A percentile compares a stretch with the other conserved stretches of the same genome.
phyloP scores from a whole-genome alignment of 306 rosid genomes.

The Cucumis cinereus region DNA sequence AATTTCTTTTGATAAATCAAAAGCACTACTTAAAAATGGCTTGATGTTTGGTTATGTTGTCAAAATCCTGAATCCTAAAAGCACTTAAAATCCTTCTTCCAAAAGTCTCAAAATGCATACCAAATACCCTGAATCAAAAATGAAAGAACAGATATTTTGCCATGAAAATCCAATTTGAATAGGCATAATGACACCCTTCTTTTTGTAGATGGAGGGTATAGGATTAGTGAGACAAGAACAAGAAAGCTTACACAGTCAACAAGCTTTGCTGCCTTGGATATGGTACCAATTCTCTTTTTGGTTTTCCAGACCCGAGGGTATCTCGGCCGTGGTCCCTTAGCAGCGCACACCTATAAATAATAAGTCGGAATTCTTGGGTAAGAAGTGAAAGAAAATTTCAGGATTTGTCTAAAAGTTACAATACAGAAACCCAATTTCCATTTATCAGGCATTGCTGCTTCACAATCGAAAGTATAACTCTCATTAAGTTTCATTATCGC shows the following conservation, averaged over 20 bases:
- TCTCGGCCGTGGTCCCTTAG: constrained; percentile 89
- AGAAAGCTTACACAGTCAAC: constrained; percentile 51
- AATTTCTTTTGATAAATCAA: neutral
- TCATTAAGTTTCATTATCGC: neutral
- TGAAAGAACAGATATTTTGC: neutral
- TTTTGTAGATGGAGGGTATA: neutral
- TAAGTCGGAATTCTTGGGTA: neutral
- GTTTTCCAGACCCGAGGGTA: constrained; percentile 93
- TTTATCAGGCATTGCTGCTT: neutral
- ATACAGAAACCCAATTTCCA: neutral
- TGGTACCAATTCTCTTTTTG: constrained; percentile 59
- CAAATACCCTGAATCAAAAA: neutral
- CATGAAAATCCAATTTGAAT: neutral
- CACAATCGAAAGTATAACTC: too few species aligned
- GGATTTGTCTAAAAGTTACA: neutral
- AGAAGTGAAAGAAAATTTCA: neutral
- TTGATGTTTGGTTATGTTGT: neutral
- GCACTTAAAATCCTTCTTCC: neutral
- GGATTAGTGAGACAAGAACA: neutral
- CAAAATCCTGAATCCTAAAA: neutral
- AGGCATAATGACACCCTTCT: neutral
- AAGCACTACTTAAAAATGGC: neutral
- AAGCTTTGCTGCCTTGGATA: constrained; percentile 76
- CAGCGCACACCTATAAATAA: constrained; percentile 55
- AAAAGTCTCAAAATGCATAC: neutral